A percentile compares a stretch with the other conserved stretches of the same genome.
phyloP scores from a whole-genome alignment of 148 eudicot genomes.

The Spergularia marina region DNA sequence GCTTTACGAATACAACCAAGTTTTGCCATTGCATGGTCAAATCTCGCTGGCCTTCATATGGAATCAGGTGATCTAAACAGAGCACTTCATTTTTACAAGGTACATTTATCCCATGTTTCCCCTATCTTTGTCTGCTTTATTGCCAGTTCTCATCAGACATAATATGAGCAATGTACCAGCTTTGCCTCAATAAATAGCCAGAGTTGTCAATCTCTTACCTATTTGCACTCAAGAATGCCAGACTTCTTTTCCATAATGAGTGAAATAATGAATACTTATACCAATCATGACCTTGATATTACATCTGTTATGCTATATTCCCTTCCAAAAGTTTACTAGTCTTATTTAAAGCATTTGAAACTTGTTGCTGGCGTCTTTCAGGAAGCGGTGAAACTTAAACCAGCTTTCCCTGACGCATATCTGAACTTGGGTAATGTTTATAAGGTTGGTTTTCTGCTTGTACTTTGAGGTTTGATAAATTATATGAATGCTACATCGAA shows the following conservation, averaged over 20 bases:
- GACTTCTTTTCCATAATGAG: background rate
- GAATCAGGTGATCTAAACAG: conserved; percentile 44
- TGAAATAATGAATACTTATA: too few relatives aligned
- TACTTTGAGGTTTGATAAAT: conserved; percentile 1
- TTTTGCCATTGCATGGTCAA: conserved; percentile 54
- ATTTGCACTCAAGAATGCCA: background rate
- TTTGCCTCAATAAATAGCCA: background rate
- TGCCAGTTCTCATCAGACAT: background rate
- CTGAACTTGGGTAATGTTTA: conserved; percentile 84
- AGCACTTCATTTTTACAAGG: conserved; percentile 76
- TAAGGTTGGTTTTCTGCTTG: conserved; percentile 47
- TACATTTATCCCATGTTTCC: conserved; percentile 12
- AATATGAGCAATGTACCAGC: background rate
- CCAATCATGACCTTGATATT: too few relatives aligned
- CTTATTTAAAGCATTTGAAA: background rate
- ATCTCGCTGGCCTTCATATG: conserved; percentile 51
- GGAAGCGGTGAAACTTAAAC: conserved; percentile 93
- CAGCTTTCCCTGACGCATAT: conserved; percentile 84
- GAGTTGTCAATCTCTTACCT: background rate
- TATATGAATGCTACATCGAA: conserved; percentile 11
- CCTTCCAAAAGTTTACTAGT: too few relatives aligned
- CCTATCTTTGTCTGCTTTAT: background rate
- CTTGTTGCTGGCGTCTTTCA: conserved; percentile 25
- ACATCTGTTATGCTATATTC: too few relatives aligned
- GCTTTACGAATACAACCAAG: conserved; percentile 45